Evolutionary conservation across 352 stramenopile species (phyloP).

Genomic region (Phytophthora capsici): DNA sequence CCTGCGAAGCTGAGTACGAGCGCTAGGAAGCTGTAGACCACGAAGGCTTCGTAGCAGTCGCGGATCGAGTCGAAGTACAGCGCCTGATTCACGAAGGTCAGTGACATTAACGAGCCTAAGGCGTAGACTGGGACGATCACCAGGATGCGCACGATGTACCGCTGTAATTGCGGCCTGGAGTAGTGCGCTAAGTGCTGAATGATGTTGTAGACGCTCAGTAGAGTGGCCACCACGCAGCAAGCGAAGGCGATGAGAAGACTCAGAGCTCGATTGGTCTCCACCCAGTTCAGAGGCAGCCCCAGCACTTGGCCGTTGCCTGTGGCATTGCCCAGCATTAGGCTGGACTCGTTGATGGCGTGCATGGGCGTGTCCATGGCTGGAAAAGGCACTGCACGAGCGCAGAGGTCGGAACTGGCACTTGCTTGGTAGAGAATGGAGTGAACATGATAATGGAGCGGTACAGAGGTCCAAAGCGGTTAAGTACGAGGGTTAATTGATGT

Average conservation of each 20-base stretch:
- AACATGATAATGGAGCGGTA: conserved; percentile 17
- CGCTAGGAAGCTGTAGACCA: conserved; percentile 93
- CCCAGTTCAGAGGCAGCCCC: conserved; percentile 68
- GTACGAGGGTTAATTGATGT: neutral
- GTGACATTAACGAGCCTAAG: conserved; percentile 79
- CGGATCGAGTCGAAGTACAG: conserved; percentile 89
- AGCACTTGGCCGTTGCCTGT: conserved; percentile 68
- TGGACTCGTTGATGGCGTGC: conserved; percentile 70
- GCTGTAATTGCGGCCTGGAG: conserved; percentile 80
- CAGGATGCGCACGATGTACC: conserved; percentile 91
- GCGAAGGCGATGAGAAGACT: conserved; percentile 65
- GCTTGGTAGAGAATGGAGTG: conserved; percentile 24
- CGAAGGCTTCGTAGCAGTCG: conserved; percentile 93
- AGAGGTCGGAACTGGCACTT: neutral
- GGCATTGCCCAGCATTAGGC: conserved; percentile 65
- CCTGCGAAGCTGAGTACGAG: conserved; percentile 90
- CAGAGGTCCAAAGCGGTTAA: neutral
- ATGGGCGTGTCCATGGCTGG: conserved; percentile 35
- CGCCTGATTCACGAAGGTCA: conserved; percentile 81
- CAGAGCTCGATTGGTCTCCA: conserved; percentile 69
- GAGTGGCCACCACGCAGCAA: conserved; percentile 60
- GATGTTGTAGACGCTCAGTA: conserved; percentile 86
- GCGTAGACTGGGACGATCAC: conserved; percentile 90
- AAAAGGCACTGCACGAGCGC: neutral
- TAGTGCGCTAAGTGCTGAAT: conserved; percentile 88